Conservation (phyloP, 495 filamentous ascomycete genomes). For the Beverwykella pulmonaria region DNA sequence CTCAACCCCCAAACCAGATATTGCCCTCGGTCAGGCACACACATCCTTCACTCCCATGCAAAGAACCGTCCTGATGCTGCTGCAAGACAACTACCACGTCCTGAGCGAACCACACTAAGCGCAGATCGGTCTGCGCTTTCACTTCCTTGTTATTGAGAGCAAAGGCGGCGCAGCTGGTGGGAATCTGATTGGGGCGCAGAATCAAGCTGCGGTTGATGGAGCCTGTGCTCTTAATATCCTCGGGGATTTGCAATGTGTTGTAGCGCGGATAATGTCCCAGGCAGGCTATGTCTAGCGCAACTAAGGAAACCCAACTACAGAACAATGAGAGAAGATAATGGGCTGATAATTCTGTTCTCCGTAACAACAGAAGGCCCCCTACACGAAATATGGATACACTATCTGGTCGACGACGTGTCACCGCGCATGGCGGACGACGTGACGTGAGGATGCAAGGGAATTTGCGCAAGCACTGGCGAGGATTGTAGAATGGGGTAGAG, state of each 20-base stretch:
- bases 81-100: background rate
- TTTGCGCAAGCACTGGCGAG: background rate
- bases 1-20: constrained; percentile 2
- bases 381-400: constrained; percentile 4
- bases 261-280: background rate
- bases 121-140: constrained; percentile 13
- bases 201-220: constrained; percentile 11
- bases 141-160: constrained; percentile 7
- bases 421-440: background rate
- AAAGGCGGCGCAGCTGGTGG: background rate
- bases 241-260: background rate
- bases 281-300: background rate
- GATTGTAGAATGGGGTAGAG: constrained; percentile 1
- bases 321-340: background rate
- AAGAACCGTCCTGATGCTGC: background rate
- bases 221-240: background rate
- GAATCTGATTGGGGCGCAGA: constrained; percentile 13
- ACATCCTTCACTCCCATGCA: background rate
- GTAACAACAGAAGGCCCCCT: constrained; percentile 1
- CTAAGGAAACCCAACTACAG: background rate
- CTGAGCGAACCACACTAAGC: constrained; percentile 12
- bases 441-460: background rate
- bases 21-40: background rate
- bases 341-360: background rate
- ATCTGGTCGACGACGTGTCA: background rate